Conservation (phyloP, 768 basidiomycete species). For the Russula foetens region DNA sequence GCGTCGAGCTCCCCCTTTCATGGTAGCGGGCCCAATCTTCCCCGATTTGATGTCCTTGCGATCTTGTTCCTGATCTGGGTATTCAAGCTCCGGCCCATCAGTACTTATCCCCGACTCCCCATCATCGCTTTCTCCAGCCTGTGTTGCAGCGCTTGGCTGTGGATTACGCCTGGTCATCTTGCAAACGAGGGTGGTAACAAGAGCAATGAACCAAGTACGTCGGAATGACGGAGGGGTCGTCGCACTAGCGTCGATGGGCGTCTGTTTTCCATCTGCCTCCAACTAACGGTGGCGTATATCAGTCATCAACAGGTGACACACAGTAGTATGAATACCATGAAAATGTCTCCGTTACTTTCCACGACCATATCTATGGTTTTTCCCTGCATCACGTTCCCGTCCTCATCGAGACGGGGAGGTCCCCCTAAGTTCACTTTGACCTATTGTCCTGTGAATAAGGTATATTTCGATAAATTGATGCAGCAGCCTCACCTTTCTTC, state of each 20-base stretch:
- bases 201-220: constrained; percentile 62
- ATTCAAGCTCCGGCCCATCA: constrained; percentile 31
- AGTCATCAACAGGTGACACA: constrained; percentile 5
- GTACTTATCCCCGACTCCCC: constrained; percentile 39
- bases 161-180: constrained; percentile 18
- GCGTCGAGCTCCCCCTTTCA: constrained; percentile 56
- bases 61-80: constrained; percentile 29
- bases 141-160: neutral
- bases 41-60: constrained; percentile 23
- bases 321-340: constrained; percentile 46
- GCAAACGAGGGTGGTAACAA: constrained; percentile 31
- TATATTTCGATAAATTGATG: neutral
- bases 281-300: constrained; percentile 34
- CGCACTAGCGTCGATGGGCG: constrained; percentile 34
- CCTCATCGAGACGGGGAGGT: constrained; percentile 41
- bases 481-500: constrained; percentile 50
- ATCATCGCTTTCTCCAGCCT: constrained; percentile 29
- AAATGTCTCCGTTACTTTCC: constrained; percentile 58
- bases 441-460: constrained; percentile 28
- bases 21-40: constrained; percentile 31
- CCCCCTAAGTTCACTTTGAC: constrained; percentile 67
- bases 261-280: constrained; percentile 49
- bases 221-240: constrained; percentile 48
- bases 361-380: constrained; percentile 76
- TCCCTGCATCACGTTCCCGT: constrained; percentile 41